These are phyloP conservation scores for Fraxinus xanthoxyloides DNA, from an alignment of 305 asterid genomes.

Conservation along the genomic window DNA sequence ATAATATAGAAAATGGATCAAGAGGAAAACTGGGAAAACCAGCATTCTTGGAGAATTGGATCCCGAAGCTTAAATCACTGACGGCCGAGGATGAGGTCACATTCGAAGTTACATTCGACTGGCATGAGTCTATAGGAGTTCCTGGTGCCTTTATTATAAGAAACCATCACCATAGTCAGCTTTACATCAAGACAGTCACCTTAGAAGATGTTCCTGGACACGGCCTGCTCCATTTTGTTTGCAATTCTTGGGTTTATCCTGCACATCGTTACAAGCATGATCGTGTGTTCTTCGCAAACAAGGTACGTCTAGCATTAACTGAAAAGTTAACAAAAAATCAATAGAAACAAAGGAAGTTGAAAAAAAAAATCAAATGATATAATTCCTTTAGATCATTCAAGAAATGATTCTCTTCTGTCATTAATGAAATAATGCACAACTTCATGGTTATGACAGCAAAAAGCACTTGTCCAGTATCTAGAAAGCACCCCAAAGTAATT, in stretches of 20 bases:
- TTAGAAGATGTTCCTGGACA: slow-evolving; percentile 67
- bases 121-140: slow-evolving; percentile 67
- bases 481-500: not conserved
- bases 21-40: slow-evolving; percentile 69
- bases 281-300: slow-evolving; percentile 67
- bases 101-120: slow-evolving; percentile 41
- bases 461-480: not conserved
- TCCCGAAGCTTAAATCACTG: slow-evolving; percentile 49
- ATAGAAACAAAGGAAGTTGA: not conserved
- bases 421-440: too few relatives aligned
- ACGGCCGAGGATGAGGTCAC: slow-evolving; percentile 44
- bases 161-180: slow-evolving; percentile 70
- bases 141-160: slow-evolving; percentile 74
- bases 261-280: slow-evolving; percentile 47
- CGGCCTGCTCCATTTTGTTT: slow-evolving; percentile 56
- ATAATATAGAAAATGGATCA: slow-evolving; percentile 30
- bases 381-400: not conserved
- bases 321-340: not conserved
- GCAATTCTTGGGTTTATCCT: slow-evolving; percentile 96
- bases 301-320: slow-evolving; percentile 34
- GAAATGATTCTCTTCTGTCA: not conserved
- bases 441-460: not conserved
- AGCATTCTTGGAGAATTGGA: slow-evolving; percentile 57
- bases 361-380: not conserved
- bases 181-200: slow-evolving; percentile 67